Base-by-base conservation (phyloP, 2,329 filamentous ascomycete genomes). In the Pseudogymnoascus sp. region DNA sequence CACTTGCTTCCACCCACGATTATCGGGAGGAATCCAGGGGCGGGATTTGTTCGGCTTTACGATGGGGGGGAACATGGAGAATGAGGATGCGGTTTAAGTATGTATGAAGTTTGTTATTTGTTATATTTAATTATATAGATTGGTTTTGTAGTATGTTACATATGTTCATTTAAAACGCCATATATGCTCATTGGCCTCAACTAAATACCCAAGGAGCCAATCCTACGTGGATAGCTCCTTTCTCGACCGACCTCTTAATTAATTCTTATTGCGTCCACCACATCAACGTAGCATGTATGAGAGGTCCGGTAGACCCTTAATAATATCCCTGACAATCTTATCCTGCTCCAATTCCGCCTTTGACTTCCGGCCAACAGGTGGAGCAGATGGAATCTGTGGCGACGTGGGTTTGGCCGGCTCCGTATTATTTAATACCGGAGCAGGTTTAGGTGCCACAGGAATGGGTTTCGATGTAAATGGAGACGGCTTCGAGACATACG, bases 291-390 rank as follows among this genome's bases (percentile, higher is more conserved):
- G 64, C 73, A 76, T 76, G 66, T 75, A 76, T 11, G 70, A 70
- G 14, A 76, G 65, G 66, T 75, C 69, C 1, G 74, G 74, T 10
- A 76, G 64, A 2, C 68, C 68, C 29, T 70, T 70, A 12, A 76
- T 64, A 8, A 76, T 70, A 34, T 64, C 66, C 26, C 68, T 69
- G 7, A 74, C 71, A 31, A 73, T 66, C 60, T 64, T 67, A 64
- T 74, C 73, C 54, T 75, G 71, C 21, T 73, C 73, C 16, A 68
- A 60, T 51, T 73, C 71, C 18, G 69, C 66, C 60, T 63, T 67
- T 3, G 68, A 65, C 63, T 70, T 72, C 11, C 66, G 64, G n/a
- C n/a, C 51, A 21, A 18, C 47, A 31, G 47, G 26, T 39, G 36
- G 21, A 10, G 66, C 60, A 14, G 34, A 62, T 29, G 66, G 54